phyloP scores from a whole-genome alignment of 2,329 filamentous ascomycete genomes.

The Fusarium sp. region DNA sequence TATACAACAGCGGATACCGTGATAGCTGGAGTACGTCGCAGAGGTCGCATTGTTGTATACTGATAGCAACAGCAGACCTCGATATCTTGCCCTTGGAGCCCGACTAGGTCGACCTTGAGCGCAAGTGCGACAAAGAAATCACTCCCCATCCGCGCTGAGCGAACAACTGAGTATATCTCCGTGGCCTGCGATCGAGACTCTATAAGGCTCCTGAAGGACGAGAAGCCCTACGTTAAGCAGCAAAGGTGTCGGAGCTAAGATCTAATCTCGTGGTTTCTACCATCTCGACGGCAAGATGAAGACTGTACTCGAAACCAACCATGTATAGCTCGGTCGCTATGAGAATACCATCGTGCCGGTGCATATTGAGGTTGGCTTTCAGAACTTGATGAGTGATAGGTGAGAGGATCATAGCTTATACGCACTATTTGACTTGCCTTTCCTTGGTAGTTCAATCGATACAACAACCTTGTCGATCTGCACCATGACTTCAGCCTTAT shows the following conservation, averaged over 20 bases:
- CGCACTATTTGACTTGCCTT: not conserved
- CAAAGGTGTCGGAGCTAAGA: fast-evolving
- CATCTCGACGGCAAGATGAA: not conserved
- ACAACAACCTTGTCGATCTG: not conserved
- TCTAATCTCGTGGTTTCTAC: fast-evolving
- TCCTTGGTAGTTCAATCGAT: too few relatives aligned
- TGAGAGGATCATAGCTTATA: not conserved
- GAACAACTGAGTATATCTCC: too few relatives aligned
- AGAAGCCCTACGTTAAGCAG: too few relatives aligned
- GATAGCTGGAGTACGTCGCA: not conserved
- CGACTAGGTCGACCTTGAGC: too few relatives aligned
- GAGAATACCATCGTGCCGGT: too few relatives aligned
- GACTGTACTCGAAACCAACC: fast-evolving
- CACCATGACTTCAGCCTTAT: not conserved
- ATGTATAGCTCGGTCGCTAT: fast-evolving
- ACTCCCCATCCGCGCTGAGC: not conserved
- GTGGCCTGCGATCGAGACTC: too few relatives aligned
- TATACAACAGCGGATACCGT: not conserved
- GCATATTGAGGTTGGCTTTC: too few relatives aligned
- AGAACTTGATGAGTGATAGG: not conserved
- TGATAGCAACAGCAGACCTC: too few relatives aligned
- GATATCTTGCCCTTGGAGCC: too few relatives aligned
- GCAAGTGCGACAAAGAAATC: too few relatives aligned
- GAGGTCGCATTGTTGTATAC: not conserved
- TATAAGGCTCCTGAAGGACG: too few relatives aligned